Evolutionary conservation across 2,329 filamentous ascomycete genomes (phyloP).

Genomic region (Cyphellophora europaea): DNA sequence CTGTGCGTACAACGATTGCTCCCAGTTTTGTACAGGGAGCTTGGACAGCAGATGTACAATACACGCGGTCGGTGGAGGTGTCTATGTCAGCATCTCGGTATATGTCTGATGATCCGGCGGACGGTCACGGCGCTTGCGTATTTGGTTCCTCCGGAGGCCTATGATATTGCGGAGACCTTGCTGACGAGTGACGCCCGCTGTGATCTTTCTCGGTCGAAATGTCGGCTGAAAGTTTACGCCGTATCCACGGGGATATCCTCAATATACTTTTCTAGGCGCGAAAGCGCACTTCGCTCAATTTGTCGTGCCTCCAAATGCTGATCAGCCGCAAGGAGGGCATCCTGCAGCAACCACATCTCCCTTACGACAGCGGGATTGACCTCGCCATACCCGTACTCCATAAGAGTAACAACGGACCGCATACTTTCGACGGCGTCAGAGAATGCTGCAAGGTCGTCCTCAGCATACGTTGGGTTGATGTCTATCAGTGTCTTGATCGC

Average conservation of each 20-base stretch:
- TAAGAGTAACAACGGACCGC: constrained; percentile 5
- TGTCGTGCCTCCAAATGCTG: constrained; percentile 3
- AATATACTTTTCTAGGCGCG: constrained; percentile 5
- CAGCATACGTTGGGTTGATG: constrained; percentile 1
- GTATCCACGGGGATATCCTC: constrained; percentile 3
- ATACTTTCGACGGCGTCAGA: constrained; percentile 2
- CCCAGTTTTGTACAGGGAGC: no score
- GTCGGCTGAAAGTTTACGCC: constrained; percentile 1
- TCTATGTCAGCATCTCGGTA: no score
- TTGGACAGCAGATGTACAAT: no score
- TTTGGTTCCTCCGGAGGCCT: no score
- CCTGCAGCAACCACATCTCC: constrained; percentile 6
- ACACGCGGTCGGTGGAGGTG: no score
- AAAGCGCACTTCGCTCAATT: constrained; percentile 1
- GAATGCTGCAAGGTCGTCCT: background rate
- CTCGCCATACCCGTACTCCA: constrained; percentile 4
- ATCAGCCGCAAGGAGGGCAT: constrained; percentile 2
- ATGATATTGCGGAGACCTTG: no score
- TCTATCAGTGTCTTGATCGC: constrained; percentile 4
- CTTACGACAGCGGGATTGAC: constrained; percentile 3
- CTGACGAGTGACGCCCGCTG: background rate
- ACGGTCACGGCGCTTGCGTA: no score
- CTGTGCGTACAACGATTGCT: no score
- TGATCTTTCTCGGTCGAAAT: background rate
- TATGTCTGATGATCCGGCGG: no score